Evolutionary conservation across 768 basidiomycete species (phyloP), one percentile per base, ranked within the genome.

Genomic region (Boletus rufocinnamomeus): DNA sequence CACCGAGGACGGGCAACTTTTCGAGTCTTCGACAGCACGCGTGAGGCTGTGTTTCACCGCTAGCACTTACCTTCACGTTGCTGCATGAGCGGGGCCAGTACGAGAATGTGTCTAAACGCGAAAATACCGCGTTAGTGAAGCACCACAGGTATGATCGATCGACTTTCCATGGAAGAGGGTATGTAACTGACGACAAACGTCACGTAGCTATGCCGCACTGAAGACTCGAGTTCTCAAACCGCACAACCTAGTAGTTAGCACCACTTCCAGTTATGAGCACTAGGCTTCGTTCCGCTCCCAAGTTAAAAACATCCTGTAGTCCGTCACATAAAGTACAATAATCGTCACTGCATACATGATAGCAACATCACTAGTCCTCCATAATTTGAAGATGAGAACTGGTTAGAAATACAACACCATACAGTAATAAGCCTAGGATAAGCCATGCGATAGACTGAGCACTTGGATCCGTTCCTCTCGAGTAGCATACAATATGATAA

Each of bases 381-480:
- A 21, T 30, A 49, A 16, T 49, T 21, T 3, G 14, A 23, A 8
- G 23, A 27, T 37, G 23, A 5, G 17, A 11, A 23, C 35, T 11
- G 2, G 35, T 34, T 8, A 35, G 13, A 27, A 45, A 58, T 32
- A 45, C 28, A 40, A 25, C 11, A 11, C 2, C 32, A 51, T 28
- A n/a, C 21, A 14, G 1, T 4, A 27, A 16, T 16, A 32, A 8
- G 4, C 30, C 32, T 57, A 60, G 50, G 55, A 32, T n/a, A 40
- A 35, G 4, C 53, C 41, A 6, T 60, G 63, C 25, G 67, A 66
- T 9, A 85, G 65, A 57, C 74, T 75, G 57, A 90, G 77, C 35
- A 92, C 73, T 61, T 87, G 86, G 13, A 84, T 78, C 35, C 85
- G 80, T 56, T 90, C 89, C 57, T 91, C 90, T 54, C 84, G 78